A percentile compares a stretch with the other conserved stretches of the same genome.
Conservation (phyloP, 2,329 filamentous ascomycete species). For the Diaporthe eres region DNA sequence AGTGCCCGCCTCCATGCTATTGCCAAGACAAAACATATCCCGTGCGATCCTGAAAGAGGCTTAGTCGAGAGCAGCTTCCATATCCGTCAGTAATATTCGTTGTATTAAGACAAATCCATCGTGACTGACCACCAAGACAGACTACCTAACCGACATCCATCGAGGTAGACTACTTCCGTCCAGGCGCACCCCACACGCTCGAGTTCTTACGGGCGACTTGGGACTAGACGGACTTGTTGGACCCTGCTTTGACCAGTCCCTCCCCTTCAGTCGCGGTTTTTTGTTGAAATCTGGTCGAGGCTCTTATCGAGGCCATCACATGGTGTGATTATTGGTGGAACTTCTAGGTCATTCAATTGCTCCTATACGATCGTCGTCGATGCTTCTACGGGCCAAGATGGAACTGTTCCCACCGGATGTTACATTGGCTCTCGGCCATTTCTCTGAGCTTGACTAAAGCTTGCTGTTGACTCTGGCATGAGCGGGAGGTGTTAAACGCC, state of each 20-base stretch:
- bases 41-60: conserved; percentile 27
- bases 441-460: conserved; percentile 8
- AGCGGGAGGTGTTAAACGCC: background rate
- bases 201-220: background rate
- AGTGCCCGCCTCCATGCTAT: conserved; percentile 6
- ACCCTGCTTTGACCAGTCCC: background rate
- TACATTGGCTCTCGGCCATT: conserved; percentile 15
- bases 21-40: conserved; percentile 28
- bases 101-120: conserved; percentile 20
- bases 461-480: background rate
- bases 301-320: background rate
- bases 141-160: background rate
- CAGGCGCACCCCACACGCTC: background rate
- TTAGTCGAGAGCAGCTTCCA: conserved; percentile 9
- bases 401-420: conserved; percentile 15
- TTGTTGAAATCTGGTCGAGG: background rate
- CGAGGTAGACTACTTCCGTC: background rate
- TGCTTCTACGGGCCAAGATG: background rate
- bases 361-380: background rate
- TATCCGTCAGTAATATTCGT: conserved; percentile 8
- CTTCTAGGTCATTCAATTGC: background rate
- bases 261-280: background rate
- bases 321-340: conserved; percentile 19
- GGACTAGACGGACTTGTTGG: background rate
- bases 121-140: background rate